Evolutionary conservation across 164 flowering plant species (phyloP).

Genomic region (Piper betle): DNA sequence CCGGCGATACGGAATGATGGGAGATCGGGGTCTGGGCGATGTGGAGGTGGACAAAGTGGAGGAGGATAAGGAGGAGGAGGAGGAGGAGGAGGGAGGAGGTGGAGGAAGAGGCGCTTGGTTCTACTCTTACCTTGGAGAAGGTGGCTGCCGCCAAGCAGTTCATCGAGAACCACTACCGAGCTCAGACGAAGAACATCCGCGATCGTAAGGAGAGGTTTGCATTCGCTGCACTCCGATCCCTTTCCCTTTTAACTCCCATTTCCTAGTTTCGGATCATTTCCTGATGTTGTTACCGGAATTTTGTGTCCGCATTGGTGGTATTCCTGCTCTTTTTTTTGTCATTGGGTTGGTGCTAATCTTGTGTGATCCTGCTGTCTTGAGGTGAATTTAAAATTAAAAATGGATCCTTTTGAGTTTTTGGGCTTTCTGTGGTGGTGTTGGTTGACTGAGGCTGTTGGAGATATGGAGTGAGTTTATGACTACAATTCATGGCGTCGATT

Average conservation of each 20-base stretch:
- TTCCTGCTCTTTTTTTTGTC: neutral
- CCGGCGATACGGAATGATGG: no score
- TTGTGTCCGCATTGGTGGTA: no score
- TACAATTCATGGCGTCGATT: no score
- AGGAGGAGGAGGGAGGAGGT: constrained; percentile 2
- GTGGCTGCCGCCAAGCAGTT: constrained; percentile 89
- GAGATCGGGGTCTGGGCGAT: no score
- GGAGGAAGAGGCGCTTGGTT: constrained; percentile 33
- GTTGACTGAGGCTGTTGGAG: no score
- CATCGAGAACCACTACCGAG: constrained; percentile 81
- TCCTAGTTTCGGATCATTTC: no score
- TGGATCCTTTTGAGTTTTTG: no score
- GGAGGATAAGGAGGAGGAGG: constrained; percentile 4
- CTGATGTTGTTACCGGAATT: no score
- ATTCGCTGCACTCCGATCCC: neutral
- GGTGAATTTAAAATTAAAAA: no score
- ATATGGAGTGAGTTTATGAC: no score
- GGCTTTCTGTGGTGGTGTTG: no score
- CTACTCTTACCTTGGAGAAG: constrained; percentile 66
- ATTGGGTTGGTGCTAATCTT: neutral
- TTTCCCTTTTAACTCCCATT: neutral
- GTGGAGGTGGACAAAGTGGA: constrained; percentile 20
- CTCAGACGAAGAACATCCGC: constrained; percentile 74
- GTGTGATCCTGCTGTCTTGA: neutral
- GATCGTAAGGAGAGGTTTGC: constrained; percentile 62